phyloP scores from a whole-genome alignment of 331 rosid species.

The Rosa hybrid region DNA sequence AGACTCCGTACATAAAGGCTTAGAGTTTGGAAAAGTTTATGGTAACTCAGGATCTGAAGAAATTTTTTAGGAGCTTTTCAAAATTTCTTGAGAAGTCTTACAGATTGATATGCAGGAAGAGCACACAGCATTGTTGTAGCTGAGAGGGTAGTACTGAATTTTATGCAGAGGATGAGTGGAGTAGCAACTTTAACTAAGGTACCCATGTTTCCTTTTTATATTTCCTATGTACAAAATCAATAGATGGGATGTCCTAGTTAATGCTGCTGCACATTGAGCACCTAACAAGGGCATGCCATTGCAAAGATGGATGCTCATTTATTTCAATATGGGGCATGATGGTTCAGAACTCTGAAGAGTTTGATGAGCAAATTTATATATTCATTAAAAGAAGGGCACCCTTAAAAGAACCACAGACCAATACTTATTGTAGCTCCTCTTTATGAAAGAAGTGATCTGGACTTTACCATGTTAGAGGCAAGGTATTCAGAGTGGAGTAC shows the following conservation, averaged over 20 bases:
- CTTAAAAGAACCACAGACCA: neutral
- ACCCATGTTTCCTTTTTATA: slow-evolving; percentile 10
- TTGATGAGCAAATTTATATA: neutral
- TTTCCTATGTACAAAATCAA: neutral
- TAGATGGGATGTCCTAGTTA: neutral
- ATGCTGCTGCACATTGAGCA: neutral
- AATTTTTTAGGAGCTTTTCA: slow-evolving; percentile 13
- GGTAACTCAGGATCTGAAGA: slow-evolving; percentile 46
- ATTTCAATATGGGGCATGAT: neutral
- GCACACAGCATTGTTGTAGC: slow-evolving; percentile 84
- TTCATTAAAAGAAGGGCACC: neutral
- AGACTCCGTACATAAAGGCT: slow-evolving; percentile 68
- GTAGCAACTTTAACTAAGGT: slow-evolving; percentile 94
- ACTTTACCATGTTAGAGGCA: neutral
- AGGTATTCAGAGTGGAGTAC: neutral
- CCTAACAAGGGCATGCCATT: neutral
- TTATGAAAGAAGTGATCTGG: neutral
- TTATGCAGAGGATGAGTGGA: slow-evolving; percentile 98
- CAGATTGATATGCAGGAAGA: slow-evolving; percentile 54
- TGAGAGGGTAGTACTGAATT: slow-evolving; percentile 86
- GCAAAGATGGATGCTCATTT: neutral
- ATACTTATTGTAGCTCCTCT: neutral
- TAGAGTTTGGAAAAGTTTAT: slow-evolving; percentile 78
- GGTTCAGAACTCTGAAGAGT: neutral
- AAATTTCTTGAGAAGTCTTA: slow-evolving; percentile 26